Evolutionary conservation across 306 rosid genomes (phyloP).

Genomic region (Dalbergia oliveri): DNA sequence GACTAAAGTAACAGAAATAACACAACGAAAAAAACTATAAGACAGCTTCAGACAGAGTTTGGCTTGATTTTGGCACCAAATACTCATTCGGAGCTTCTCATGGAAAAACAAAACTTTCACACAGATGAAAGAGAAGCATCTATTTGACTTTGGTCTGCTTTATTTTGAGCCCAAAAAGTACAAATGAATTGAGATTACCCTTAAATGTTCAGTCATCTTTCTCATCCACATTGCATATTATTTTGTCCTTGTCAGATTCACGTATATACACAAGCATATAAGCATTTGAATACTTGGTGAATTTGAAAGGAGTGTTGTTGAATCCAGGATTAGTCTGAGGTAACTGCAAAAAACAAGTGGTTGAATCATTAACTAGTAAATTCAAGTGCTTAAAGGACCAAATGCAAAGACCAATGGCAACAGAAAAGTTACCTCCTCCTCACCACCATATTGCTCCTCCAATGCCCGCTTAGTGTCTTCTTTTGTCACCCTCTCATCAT

Average conservation of each 20-base stretch:
- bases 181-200: slow-evolving; percentile 65
- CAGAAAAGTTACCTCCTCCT: slow-evolving; percentile 84
- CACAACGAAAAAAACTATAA: slow-evolving; percentile 7
- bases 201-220: slow-evolving; percentile 98
- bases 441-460: slow-evolving; percentile 99
- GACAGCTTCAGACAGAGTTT: slow-evolving; percentile 10
- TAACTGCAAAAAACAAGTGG: slow-evolving; percentile 62
- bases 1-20: slow-evolving; percentile 27
- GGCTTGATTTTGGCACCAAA: slow-evolving; percentile 13
- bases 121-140: slow-evolving; percentile 8
- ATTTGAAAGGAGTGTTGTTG: slow-evolving; percentile 94
- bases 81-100: slow-evolving; percentile 19
- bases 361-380: slow-evolving; percentile 35
- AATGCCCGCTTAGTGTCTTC: slow-evolving; percentile 93
- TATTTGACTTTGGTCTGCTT: slow-evolving; percentile 30
- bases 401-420: slow-evolving; percentile 24
- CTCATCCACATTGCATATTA: slow-evolving; percentile 97
- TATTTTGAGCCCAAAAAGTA: slow-evolving; percentile 15
- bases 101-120: slow-evolving; percentile 21
- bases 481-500: slow-evolving; percentile 97
- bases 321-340: slow-evolving; percentile 99
- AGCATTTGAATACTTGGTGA: slow-evolving; percentile 97
- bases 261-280: slow-evolving; percentile 99
- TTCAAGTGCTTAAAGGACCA: slow-evolving; percentile 37
- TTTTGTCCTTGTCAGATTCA: slow-evolving; percentile 95